Base-by-base conservation (phyloP, 2,329 filamentous ascomycete genomes). In the Podosphaera fusca region DNA sequence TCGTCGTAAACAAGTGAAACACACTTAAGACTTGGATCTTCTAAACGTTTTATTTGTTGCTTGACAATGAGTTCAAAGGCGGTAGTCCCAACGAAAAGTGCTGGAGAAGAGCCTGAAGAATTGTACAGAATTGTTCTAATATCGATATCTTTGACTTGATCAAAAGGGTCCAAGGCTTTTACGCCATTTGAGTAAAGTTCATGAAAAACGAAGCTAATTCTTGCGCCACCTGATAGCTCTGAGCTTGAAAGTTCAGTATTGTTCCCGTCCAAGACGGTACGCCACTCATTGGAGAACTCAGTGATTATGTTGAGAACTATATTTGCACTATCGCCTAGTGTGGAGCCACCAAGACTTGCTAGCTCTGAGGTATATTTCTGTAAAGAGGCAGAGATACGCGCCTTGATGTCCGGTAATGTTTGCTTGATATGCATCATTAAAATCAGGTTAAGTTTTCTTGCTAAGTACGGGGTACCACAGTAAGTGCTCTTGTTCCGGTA, bases 401-500 rank as follows among this genome's bases (percentile, higher is more conserved):
- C 87, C 74, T 98, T 98, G 75, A 98, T 98, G 68, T 98, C 92
- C 46, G 92, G 92, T 12, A 98, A 79, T 1, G 92, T 98, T 74
- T 98, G 90, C 73, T 98, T 98, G 75, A 98, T 98, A 75, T 98
- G 92, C 92, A 98, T 98, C 90, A 98, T 96, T 64, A 98, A 78
- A 67, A 98, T 96, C 66, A 98, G 76, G 72, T 98, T 98, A 59
- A 98, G 80, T 73, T 98, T 98, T 64, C 90, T 82, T 3, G 92
- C 92, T 59, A 98, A 76, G 68, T 98, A 98, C 3, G 92, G 92
- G 2, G 92, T 98, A 70, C 92, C 92, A 71, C 92, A 98, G 76
- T 98, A 98, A 4, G 89, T 86, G 68, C 87, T 89, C 81, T 98
- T 98, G 73, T 96, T 98, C 60, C 89, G 80, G 72, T 98, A 98